Conservation (phyloP, 2,329 filamentous ascomycete genomes). For the Aspergillus alliaceus region DNA sequence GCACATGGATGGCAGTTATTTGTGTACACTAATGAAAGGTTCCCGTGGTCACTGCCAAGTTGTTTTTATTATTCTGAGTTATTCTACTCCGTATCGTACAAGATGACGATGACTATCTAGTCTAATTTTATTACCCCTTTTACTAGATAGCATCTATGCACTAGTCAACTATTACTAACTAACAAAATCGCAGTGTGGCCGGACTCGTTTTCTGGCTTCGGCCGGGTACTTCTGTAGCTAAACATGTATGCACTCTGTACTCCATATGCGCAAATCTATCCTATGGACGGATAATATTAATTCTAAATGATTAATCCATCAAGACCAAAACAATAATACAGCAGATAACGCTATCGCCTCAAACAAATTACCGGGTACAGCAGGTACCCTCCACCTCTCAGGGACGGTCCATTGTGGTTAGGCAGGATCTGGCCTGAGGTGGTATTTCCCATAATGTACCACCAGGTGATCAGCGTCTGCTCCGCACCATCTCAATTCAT, state of each 20-base stretch:
- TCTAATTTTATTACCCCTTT: neutral
- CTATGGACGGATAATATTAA: neutral
- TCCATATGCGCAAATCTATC: neutral
- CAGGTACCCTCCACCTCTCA: neutral
- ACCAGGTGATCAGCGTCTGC: neutral
- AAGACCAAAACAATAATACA: neutral
- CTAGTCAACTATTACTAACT: neutral
- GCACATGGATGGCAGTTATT: conserved; percentile 4
- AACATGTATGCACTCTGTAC: neutral
- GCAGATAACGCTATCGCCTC: neutral
- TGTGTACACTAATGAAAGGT: neutral
- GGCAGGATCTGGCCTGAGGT: neutral
- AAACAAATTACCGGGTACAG: neutral
- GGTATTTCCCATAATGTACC: neutral
- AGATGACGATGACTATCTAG: neutral
- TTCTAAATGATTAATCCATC: neutral
- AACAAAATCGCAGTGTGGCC: neutral
- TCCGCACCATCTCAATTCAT: neutral
- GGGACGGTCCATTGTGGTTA: neutral
- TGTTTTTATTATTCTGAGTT: neutral
- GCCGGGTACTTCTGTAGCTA: neutral
- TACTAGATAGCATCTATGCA: neutral
- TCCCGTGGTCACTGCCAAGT: neutral
- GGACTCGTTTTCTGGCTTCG: neutral
- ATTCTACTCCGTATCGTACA: neutral